phyloP scores from a whole-genome alignment of 2,329 filamentous ascomycete genomes.

The Venturia asperata region DNA sequence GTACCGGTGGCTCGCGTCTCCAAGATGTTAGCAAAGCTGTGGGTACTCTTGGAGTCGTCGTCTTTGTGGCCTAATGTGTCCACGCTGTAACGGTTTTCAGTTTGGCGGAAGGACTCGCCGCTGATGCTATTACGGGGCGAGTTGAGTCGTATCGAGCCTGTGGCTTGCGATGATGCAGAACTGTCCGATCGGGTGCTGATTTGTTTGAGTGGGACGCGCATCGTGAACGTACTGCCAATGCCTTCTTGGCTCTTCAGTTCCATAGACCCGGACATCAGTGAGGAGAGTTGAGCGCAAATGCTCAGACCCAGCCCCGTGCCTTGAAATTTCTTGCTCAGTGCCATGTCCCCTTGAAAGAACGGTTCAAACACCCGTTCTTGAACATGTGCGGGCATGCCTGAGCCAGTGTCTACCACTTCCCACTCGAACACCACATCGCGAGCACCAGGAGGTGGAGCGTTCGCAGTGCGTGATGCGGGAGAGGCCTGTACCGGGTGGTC shows the following conservation, averaged over 20 bases:
- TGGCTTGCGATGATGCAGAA: constrained; percentile 33
- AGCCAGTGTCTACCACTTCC: constrained; percentile 80
- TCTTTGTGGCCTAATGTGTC: neutral
- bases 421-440: constrained; percentile 65
- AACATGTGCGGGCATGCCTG: constrained; percentile 71
- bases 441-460: constrained; percentile 9
- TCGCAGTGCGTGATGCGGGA: constrained; percentile 23
- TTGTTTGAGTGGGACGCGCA: constrained; percentile 75
- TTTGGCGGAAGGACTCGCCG: constrained; percentile 21
- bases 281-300: constrained; percentile 81
- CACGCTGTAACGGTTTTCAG: constrained; percentile 30
- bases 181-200: constrained; percentile 59
- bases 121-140: constrained; percentile 15
- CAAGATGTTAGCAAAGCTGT: neutral
- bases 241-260: constrained; percentile 63
- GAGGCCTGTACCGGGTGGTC: constrained; percentile 30
- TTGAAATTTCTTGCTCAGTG: constrained; percentile 81
- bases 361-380: constrained; percentile 85
- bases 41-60: neutral
- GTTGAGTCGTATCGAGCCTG: constrained; percentile 26
- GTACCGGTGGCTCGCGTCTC: neutral
- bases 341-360: constrained; percentile 87
- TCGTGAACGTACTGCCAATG: constrained; percentile 71
- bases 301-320: constrained; percentile 82
- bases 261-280: constrained; percentile 74